Evolutionary conservation across 306 rosid genomes (phyloP).

Genomic region (Pyrus betulifolia): DNA sequence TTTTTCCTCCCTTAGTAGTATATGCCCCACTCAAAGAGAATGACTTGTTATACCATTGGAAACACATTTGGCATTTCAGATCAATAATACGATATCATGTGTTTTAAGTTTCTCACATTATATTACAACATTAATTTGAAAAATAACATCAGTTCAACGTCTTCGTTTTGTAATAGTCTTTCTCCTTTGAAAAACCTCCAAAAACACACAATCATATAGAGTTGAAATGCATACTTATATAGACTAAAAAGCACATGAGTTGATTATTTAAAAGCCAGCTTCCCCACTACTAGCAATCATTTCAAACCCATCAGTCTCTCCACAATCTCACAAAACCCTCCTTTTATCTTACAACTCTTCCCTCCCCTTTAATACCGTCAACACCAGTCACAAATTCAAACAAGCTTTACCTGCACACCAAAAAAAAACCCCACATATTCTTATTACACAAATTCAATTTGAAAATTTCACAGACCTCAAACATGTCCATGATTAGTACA

Average conservation of each 20-base stretch:
- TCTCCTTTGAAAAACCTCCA: background rate
- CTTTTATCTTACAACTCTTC: constrained; percentile 5
- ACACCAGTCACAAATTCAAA: constrained; percentile 14
- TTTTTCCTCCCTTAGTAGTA: background rate
- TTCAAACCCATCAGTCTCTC: constrained; percentile 41
- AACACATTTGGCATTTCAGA: background rate
- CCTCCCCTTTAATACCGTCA: constrained; percentile 20
- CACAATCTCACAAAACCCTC: constrained; percentile 36
- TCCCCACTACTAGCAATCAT: constrained; percentile 63
- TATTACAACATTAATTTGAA: too few species aligned
- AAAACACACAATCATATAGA: constrained; percentile 34
- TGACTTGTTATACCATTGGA: background rate
- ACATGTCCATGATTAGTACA: constrained; percentile 58
- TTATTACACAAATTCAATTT: background rate
- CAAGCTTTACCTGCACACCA: background rate
- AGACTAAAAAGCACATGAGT: constrained; percentile 19
- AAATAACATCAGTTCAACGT: too few species aligned
- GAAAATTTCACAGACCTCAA: background rate
- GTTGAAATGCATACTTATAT: constrained; percentile 20
- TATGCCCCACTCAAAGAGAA: background rate
- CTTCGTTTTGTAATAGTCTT: background rate
- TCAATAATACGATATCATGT: too few species aligned
- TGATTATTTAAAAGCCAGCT: constrained; percentile 43
- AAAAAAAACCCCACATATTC: background rate
- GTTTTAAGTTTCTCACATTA: background rate